A percentile compares a stretch with the other conserved stretches of the same genome.
phyloP scores from a whole-genome alignment of 1,284 basidiomycete species.

The Abortiporus biennis region DNA sequence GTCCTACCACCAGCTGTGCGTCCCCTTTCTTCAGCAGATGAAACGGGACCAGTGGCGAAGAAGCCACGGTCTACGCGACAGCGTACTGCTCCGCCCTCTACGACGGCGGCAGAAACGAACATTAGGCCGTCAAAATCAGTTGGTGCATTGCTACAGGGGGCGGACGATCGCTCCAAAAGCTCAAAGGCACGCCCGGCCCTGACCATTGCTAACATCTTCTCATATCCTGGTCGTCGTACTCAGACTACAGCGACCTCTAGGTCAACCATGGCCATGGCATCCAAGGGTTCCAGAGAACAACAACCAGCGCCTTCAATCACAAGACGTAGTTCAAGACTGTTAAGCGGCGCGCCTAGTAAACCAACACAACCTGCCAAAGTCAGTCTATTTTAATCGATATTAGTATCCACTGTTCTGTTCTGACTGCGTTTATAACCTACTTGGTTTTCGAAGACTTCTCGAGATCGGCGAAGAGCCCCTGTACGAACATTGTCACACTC shows the following conservation, averaged over 20 bases:
- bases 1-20: conserved; percentile 47
- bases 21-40: conserved; percentile 74
- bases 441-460: not conserved
- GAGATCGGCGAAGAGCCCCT: conserved; percentile 40
- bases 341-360: conserved; percentile 39
- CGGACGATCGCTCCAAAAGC: conserved; percentile 61
- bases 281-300: conserved; percentile 44
- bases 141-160: conserved; percentile 30
- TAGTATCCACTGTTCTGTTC: too few species aligned
- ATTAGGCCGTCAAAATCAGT: conserved; percentile 46
- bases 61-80: conserved; percentile 61
- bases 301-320: conserved; percentile 33
- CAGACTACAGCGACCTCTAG: conserved; percentile 58
- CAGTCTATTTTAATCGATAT: conserved; percentile 3
- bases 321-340: conserved; percentile 64
- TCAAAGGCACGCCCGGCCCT: conserved; percentile 76
- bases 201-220: conserved; percentile 76
- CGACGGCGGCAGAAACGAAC: conserved; percentile 20
- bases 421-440: too few species aligned
- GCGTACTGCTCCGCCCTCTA: conserved; percentile 34
- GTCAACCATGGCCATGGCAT: conserved; percentile 29
- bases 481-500: conserved; percentile 49
- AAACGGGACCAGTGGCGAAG: conserved; percentile 71
- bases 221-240: conserved; percentile 68
- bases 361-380: conserved; percentile 12